Evolutionary conservation across 495 filamentous ascomycete species (phyloP), one percentile per base, ranked within the genome.

Genomic region (Daldinia decipiens): DNA sequence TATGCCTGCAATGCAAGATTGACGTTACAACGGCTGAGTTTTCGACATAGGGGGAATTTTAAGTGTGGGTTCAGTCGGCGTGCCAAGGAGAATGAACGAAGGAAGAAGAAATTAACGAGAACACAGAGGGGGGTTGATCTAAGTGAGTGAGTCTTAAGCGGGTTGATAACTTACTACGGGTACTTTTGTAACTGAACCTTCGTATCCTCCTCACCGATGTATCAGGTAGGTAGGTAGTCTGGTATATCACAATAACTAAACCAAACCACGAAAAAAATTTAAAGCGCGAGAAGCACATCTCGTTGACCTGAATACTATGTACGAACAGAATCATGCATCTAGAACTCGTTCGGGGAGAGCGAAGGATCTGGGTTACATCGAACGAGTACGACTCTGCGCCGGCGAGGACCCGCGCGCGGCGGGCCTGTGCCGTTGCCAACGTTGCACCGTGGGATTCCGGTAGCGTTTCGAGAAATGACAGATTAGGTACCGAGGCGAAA

Each of bases 401-500:
- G 45, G 19, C 45, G 24, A 51, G 45, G 45, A 51, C 45, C 45
- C 45, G 45, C 45, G 45, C 45, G 45, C 45, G 45, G 32, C 54
- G 1, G 31, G 29, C 50, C 21, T n/a, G 50, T 29, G 36, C 56
- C 50, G 24, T 45, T 31, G 31, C 53, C 36, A 47, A 38, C 34
- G 60, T 62, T 54, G 32, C 60, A 62, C 38, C 53, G 13, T 47
- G 45, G 60, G 60, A 62, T 62, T 24, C 34, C 47, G 50, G 19
- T 26, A 21, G 24, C 26, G 63, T 66, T 66, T 66, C 55, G 53
- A 43, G 31, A 65, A 63, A 39, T 29, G 53, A 56, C 21, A 53
- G 29, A 53, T 4, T 27, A 27, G 2, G 3, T 31, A 24, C 55
- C 51, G 34, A 58, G 12, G 39, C 29, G 12, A 26, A 38, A 21